Conservation (phyloP, 129 eudicot genomes). For the Ambrosia artemisiifolia region DNA sequence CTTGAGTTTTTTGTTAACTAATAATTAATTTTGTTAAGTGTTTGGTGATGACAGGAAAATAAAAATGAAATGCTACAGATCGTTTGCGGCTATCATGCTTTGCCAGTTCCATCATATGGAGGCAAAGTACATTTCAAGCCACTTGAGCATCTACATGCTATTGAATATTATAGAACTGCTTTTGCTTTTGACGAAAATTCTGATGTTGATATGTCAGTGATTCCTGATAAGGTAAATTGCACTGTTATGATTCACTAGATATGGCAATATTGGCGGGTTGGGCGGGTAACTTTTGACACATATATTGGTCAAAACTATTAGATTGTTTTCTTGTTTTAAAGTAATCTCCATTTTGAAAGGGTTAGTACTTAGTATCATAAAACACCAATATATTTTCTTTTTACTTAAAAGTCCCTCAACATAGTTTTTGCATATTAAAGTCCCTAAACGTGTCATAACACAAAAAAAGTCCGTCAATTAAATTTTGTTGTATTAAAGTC, state of each 20-base stretch:
- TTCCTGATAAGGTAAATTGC: constrained; percentile 50
- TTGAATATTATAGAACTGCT: constrained; percentile 55
- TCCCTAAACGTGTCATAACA: no score
- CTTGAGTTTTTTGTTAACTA: constrained; percentile 7
- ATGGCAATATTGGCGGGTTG: no score
- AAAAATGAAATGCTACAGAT: constrained; percentile 71
- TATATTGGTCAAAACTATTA: no score
- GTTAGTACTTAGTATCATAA: no score
- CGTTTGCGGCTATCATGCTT: constrained; percentile 67
- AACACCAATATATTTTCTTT: no score
- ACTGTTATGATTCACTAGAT: no score
- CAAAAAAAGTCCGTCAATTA: no score
- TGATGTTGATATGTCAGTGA: constrained; percentile 30
- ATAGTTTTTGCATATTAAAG: no score
- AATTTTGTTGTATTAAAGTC: no score
- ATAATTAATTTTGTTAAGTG: constrained; percentile 17
- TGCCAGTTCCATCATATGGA: constrained; percentile 70
- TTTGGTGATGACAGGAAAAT: constrained; percentile 53
- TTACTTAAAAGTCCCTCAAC: no score
- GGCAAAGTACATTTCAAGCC: constrained; percentile 75
- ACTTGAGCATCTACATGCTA: constrained; percentile 82
- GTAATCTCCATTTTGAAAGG: no score
- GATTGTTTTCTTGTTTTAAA: no score
- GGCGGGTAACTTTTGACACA: background rate
- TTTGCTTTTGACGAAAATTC: constrained; percentile 53